Evolutionary conservation across 441 rosid genomes (phyloP).

Genomic region (Pelargonium australe): DNA sequence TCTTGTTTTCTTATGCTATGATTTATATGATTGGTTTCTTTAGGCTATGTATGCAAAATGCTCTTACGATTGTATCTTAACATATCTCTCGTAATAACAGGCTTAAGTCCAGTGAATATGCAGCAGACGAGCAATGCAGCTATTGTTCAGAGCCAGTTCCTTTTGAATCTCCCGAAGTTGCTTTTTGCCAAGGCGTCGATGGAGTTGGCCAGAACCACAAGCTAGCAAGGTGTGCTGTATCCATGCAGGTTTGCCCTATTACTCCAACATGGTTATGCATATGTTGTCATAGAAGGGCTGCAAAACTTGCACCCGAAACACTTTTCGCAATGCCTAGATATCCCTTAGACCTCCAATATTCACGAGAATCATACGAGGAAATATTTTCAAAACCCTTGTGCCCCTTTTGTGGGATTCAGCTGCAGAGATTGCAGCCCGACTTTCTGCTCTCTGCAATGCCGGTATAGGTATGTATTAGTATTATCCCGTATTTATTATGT

Average conservation of each 20-base stretch:
- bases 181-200: constrained; percentile 41
- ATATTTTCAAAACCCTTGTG: constrained; percentile 50
- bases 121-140: constrained; percentile 59
- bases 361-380: constrained; percentile 24
- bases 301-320: constrained; percentile 46
- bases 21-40: too few relatives aligned
- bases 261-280: constrained; percentile 74
- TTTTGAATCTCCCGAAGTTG: constrained; percentile 65
- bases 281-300: constrained; percentile 59
- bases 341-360: constrained; percentile 37
- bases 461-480: constrained; percentile 29
- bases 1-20: background rate
- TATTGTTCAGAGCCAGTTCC: constrained; percentile 53
- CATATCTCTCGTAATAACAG: constrained; percentile 26
- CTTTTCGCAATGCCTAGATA: constrained; percentile 43
- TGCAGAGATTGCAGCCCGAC: constrained; percentile 74
- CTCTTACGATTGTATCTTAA: background rate
- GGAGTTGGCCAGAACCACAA: constrained; percentile 42
- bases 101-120: constrained; percentile 18
- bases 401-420: constrained; percentile 74
- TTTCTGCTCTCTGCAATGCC: constrained; percentile 72
- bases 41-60: background rate
- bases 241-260: constrained; percentile 73
- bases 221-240: constrained; percentile 58
- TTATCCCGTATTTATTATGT: background rate